Evolutionary conservation across 495 filamentous ascomycete species (phyloP).

Genomic region (Staphylotrichum tortipilum): DNA sequence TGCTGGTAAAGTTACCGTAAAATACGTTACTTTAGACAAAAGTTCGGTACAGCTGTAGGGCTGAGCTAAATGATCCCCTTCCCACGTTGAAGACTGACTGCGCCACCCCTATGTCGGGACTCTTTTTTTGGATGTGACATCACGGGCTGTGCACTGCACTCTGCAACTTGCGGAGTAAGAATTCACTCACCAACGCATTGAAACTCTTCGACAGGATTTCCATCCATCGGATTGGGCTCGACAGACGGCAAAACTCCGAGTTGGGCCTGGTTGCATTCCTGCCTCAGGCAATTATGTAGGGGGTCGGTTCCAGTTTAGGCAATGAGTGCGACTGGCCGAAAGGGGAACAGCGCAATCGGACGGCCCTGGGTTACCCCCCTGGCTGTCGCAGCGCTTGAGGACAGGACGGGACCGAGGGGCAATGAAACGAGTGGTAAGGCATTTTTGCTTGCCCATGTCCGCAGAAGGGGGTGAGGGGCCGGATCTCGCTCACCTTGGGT

Average conservation of each 20-base stretch:
- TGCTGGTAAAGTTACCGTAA: neutral
- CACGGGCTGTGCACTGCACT: no score
- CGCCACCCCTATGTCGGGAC: neutral
- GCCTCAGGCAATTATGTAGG: neutral
- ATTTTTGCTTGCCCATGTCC: neutral
- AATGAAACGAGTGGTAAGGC: neutral
- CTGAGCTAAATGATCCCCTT: neutral
- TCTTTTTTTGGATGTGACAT: neutral
- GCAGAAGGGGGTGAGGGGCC: neutral
- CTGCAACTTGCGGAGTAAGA: no score
- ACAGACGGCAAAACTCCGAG: neutral
- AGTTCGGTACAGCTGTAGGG: neutral
- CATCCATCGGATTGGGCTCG: no score
- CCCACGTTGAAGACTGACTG: neutral
- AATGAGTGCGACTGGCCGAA: conserved; percentile 17
- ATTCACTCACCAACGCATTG: no score
- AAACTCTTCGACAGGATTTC: no score
- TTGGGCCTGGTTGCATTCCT: neutral
- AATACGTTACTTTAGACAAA: neutral
- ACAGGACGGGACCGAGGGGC: neutral
- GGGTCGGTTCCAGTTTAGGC: conserved; percentile 15
- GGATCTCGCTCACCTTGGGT: no score
- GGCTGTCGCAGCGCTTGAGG: no score
- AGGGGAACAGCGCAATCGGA: neutral
- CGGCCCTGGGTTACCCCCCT: neutral